Evolutionary conservation across 73 alveolate species (phyloP), one percentile per base, ranked within the genome.

Genomic region (Tetrahymena elliotti): DNA sequence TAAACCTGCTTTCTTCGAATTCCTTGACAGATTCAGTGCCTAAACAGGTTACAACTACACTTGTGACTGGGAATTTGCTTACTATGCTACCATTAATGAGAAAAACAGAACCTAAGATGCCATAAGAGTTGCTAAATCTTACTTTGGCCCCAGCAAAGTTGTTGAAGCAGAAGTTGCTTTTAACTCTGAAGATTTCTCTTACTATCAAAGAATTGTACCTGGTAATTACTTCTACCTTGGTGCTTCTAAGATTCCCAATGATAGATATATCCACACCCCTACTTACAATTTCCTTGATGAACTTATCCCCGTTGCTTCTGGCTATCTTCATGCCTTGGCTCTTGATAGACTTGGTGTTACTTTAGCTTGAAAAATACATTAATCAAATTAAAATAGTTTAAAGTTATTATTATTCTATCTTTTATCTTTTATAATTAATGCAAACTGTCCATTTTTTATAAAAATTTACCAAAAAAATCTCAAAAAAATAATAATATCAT

Each of bases 171-270:
- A 20, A 20, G 97, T 97, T 3, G 38, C 93, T 20, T 38, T 84
- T 10, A 97, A 96, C 38, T 92, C 97, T 93, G 98, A 97, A 95
- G 98, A 97, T 83, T 97, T 97, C 93, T 97, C 98, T 37, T 97
- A 82, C 94, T 97, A 83, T 84, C 93, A 96, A 52, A 94, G 93
- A 40, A 93, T 96, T n/a, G 94, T 68, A 83, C 98, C 98, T 47
- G 98, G 98, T 16, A 52, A 96, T 93, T 97, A 96, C 96, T 84
- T 83, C 95, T 94, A 96, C 94, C 95, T 96, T 31, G 97, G 97
- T 35, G 47, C 94, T n/a, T 54, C 88, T 93, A 93, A 84, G 38
- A 83, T 34, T 94, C 54, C 97, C 68, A 33, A 97, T 84, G 84
- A 68, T 95, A 34, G 82, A 38, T 84, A 40, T 84, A 33, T 84